These are phyloP conservation scores for Hibiscus syriacus DNA, from an alignment of 345 rosid genomes.

Conservation along the genomic window DNA sequence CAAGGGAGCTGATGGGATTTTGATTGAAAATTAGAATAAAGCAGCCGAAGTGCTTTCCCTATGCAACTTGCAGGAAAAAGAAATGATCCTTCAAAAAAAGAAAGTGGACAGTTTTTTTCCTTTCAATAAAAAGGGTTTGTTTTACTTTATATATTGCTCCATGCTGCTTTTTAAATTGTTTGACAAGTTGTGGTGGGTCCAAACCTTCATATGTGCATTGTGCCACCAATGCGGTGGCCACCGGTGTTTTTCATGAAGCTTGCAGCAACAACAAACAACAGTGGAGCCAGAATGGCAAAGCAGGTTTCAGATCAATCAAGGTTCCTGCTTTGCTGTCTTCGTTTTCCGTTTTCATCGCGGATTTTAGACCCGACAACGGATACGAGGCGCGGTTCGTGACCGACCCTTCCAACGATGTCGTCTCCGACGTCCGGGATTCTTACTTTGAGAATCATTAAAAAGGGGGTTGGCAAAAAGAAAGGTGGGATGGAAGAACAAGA, in stretches of 20 bases:
- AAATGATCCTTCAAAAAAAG: constrained; percentile 11
- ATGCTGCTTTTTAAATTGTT: constrained; percentile 25
- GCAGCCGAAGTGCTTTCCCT: constrained; percentile 27
- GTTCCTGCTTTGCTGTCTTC: too few relatives aligned
- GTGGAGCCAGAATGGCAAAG: constrained; percentile 14
- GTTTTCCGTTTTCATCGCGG: too few relatives aligned
- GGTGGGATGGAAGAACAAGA: constrained; percentile 29
- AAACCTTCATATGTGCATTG: constrained; percentile 20
- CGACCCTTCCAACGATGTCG: too few relatives aligned
- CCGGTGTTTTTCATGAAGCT: constrained; percentile 17
- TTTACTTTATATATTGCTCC: constrained; percentile 16
- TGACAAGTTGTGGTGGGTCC: constrained; percentile 32
- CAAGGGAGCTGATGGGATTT: background rate
- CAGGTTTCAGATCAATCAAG: background rate
- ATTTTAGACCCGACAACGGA: background rate
- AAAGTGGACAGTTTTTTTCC: constrained; percentile 31
- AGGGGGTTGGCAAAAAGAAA: background rate
- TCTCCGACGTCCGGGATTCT: too few relatives aligned
- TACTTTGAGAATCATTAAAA: constrained; percentile 9
- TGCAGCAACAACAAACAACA: constrained; percentile 5
- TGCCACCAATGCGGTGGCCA: constrained; percentile 27
- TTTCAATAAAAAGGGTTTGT: constrained; percentile 12
- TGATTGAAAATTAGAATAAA: constrained; percentile 20
- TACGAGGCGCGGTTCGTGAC: background rate
- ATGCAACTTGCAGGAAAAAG: constrained; percentile 33